phyloP scores from a whole-genome alignment of 1,139 yeast species.

The Pichia sp. region DNA sequence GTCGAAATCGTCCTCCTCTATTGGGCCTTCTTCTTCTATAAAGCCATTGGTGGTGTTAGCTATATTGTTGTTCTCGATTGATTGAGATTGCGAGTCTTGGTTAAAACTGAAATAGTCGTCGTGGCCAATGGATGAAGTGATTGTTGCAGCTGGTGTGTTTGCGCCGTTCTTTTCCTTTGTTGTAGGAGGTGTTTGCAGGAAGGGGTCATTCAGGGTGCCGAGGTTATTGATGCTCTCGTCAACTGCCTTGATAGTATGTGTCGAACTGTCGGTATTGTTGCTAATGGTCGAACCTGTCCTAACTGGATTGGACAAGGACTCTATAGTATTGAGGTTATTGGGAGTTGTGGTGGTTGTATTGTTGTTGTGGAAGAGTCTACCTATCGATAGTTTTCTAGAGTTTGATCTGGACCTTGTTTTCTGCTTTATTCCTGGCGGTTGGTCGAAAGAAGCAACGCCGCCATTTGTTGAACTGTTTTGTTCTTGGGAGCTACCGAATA shows the following conservation, averaged over 20 bases:
- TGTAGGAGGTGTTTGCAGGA: slow-evolving; percentile 24
- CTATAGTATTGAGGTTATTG: neutral
- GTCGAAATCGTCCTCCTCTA: neutral
- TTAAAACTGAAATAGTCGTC: slow-evolving; percentile 6
- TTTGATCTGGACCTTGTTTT: slow-evolving; percentile 32
- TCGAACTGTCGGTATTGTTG: slow-evolving; percentile 6
- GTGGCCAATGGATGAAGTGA: neutral
- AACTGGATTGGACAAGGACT: neutral
- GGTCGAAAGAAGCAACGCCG: slow-evolving; percentile 10
- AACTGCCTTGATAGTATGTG: slow-evolving; percentile 4
- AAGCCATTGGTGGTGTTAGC: neutral
- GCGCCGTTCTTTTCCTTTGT: slow-evolving; percentile 10
- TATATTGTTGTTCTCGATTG: neutral
- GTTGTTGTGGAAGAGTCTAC: slow-evolving; percentile 27
- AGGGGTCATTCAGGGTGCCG: slow-evolving; percentile 8
- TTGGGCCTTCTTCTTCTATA: neutral
- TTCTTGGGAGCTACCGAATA: neutral
- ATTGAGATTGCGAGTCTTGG: neutral
- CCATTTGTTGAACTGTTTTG: neutral
- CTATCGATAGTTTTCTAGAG: slow-evolving; percentile 31
- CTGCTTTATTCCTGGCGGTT: slow-evolving; percentile 13
- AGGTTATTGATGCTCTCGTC: slow-evolving; percentile 1
- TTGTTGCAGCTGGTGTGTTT: slow-evolving; percentile 10
- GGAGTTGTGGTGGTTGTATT: slow-evolving; percentile 2
- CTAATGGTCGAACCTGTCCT: slow-evolving; percentile 4